Percentiles rank a stretch among this genome's conserved stretches.
Evolutionary conservation across 2,329 filamentous ascomycete genomes (phyloP).

Genomic region (Bipolaris sorokiniana): DNA sequence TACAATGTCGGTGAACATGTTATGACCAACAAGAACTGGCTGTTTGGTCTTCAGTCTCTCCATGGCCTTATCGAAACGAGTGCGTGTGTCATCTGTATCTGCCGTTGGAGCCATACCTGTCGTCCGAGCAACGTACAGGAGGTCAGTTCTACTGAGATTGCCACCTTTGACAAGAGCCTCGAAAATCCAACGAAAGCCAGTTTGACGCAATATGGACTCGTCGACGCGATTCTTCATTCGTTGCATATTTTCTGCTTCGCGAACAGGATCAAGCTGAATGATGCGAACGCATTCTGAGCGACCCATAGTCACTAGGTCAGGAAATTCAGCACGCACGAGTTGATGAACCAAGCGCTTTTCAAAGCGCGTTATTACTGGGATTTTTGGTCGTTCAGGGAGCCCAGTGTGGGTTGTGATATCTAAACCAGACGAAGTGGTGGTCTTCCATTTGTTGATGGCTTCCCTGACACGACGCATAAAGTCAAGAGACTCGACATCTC

Average conservation of each 20-base stretch:
- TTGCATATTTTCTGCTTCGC: constrained; percentile 52
- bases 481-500: constrained; percentile 59
- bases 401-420: constrained; percentile 43
- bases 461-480: constrained; percentile 57
- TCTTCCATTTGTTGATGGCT: constrained; percentile 57
- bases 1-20: constrained; percentile 68
- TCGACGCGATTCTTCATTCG: constrained; percentile 48
- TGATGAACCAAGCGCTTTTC: constrained; percentile 71
- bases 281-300: constrained; percentile 54
- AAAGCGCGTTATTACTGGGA: constrained; percentile 51
- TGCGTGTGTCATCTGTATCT: constrained; percentile 45
- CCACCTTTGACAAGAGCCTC: constrained; percentile 53
- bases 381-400: constrained; percentile 18
- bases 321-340: constrained; percentile 67
- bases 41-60: constrained; percentile 53
- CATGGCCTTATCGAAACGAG: constrained; percentile 50
- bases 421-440: constrained; percentile 19
- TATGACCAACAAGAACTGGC: constrained; percentile 67
- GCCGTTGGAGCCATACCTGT: constrained; percentile 45
- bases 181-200: constrained; percentile 58
- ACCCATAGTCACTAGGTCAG: constrained; percentile 52
- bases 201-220: constrained; percentile 52
- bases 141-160: constrained; percentile 48
- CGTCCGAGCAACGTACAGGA: constrained; percentile 43
- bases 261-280: constrained; percentile 49